Conservation (phyloP, 2,329 filamentous ascomycete species). For the Curvularia verruculosa region DNA sequence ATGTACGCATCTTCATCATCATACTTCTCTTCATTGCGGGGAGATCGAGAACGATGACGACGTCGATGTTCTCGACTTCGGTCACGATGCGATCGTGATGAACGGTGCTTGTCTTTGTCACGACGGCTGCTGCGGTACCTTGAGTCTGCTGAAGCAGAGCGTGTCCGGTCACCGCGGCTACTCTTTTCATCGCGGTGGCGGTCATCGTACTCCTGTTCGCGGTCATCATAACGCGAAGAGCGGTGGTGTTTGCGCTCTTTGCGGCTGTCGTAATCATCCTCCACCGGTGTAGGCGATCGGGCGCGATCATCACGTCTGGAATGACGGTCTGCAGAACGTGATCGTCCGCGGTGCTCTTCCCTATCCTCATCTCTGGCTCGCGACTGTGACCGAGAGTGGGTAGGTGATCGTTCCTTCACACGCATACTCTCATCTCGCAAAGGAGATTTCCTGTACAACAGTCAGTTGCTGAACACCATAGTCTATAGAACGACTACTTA, state of each 20-base stretch:
- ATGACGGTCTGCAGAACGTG: constrained; percentile 49
- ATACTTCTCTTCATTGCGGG: constrained; percentile 34
- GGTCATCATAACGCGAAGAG: constrained; percentile 52
- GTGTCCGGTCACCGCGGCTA: constrained; percentile 59
- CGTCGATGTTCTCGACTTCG: constrained; percentile 53
- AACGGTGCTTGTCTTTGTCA: constrained; percentile 52
- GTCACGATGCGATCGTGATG: constrained; percentile 55
- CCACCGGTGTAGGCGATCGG: constrained; percentile 58
- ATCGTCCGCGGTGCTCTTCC: constrained; percentile 29
- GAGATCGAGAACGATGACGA: constrained; percentile 53
- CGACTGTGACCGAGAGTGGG: constrained; percentile 51
- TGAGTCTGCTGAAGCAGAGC: constrained; percentile 68
- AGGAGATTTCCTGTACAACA: constrained; percentile 36
- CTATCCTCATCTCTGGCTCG: constrained; percentile 33
- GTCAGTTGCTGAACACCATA: constrained; percentile 11
- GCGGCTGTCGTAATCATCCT: constrained; percentile 43
- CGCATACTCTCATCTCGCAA: constrained; percentile 43
- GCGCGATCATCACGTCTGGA: constrained; percentile 57
- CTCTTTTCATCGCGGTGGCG: constrained; percentile 57
- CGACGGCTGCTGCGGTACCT: constrained; percentile 66
- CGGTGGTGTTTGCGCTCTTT: constrained; percentile 56
- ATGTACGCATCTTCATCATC: constrained; percentile 40
- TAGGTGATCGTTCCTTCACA: constrained; percentile 48
- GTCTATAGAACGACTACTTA: constrained; percentile 23
- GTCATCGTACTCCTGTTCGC: constrained; percentile 48